phyloP scores from a whole-genome alignment of 495 filamentous ascomycete genomes.

The Xylaria nigripes region DNA sequence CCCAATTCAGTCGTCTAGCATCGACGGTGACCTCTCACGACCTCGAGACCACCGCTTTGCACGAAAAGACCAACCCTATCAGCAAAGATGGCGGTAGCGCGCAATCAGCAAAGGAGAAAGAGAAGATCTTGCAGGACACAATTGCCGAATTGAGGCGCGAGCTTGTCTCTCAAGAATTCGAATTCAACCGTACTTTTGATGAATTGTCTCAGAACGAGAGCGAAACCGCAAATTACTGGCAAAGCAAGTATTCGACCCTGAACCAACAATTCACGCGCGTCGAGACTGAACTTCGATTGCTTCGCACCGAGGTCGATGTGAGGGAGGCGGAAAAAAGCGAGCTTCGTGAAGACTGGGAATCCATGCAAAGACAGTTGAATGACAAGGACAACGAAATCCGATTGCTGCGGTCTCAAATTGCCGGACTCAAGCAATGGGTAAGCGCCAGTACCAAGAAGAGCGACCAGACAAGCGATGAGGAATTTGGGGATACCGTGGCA shows the following conservation, averaged over 20 bases:
- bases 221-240: slow-evolving; percentile 41
- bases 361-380: slow-evolving; percentile 25
- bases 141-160: slow-evolving; percentile 40
- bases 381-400: slow-evolving; percentile 38
- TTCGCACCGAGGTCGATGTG: slow-evolving; percentile 34
- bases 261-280: slow-evolving; percentile 34
- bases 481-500: slow-evolving; percentile 39
- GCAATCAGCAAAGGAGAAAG: slow-evolving; percentile 18
- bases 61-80: slow-evolving; percentile 2
- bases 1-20: slow-evolving; percentile 25
- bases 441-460: slow-evolving; percentile 39
- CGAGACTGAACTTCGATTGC: slow-evolving; percentile 36
- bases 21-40: slow-evolving; percentile 27
- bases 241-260: slow-evolving; percentile 36
- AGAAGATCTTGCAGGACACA: slow-evolving; percentile 21
- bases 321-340: slow-evolving; percentile 31
- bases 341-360: slow-evolving; percentile 35
- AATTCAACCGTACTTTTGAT: slow-evolving; percentile 41
- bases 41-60: slow-evolving; percentile 20
- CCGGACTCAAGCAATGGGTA: slow-evolving; percentile 49
- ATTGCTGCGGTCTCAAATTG: slow-evolving; percentile 37
- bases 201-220: slow-evolving; percentile 34
- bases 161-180: slow-evolving; percentile 34
- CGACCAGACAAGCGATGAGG: slow-evolving; percentile 47
- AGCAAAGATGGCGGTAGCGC: slow-evolving; percentile 4